Evolutionary conservation across 2,329 filamentous ascomycete species (phyloP), one percentile per base, ranked within the genome.

Genomic region (Aphanocladium album): DNA sequence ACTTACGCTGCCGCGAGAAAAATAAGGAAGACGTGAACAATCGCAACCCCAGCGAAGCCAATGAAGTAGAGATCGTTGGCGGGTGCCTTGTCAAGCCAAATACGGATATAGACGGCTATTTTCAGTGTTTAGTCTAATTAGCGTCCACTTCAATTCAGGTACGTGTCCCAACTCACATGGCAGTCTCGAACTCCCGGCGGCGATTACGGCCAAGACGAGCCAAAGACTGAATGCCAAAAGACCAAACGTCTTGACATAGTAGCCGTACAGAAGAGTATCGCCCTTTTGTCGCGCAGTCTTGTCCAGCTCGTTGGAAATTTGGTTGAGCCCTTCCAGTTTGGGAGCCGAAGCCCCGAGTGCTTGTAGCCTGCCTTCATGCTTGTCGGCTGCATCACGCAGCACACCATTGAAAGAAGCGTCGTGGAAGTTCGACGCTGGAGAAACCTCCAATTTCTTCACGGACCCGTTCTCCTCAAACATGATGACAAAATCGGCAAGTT

Each of bases 251-350:
- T 33, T 35, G n/a, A 49, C 11, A 35, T 57, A 57, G 27, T 57
- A 57, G 14, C 21, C 17, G n/a, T 57, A 57, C 7, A 57, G 25
- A 9, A 23, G 23, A 2, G 3, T 16, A 30, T 57, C 54, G 11
- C 41, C 54, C 27, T 57, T 57, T 21, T 49, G 25, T 8, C 45
- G n/a, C 25, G 0, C 81, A 65, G 2, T 27, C 8, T 12, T 7
- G 21, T 49, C 46, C 4, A n/a, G 46, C 23, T 49, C 46, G n/a
- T 27, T 49, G 5, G 3, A 21, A 49, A 5, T 35, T 35, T 35
- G 33, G 33, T n/a, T n/a, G n/a, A n/a, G 9, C 17, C n/a, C 6
- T 45, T 45, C 41, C 11, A 45, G 17, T 45, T 45, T 45, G 8
- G 41, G 41, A 6, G n/a, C 41, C 9, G 17, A 5, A 14, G 45